Percentiles rank a stretch among this genome's conserved stretches.
Conservation (phyloP, 352 stramenopile genomes). For the Pythium sp. region DNA sequence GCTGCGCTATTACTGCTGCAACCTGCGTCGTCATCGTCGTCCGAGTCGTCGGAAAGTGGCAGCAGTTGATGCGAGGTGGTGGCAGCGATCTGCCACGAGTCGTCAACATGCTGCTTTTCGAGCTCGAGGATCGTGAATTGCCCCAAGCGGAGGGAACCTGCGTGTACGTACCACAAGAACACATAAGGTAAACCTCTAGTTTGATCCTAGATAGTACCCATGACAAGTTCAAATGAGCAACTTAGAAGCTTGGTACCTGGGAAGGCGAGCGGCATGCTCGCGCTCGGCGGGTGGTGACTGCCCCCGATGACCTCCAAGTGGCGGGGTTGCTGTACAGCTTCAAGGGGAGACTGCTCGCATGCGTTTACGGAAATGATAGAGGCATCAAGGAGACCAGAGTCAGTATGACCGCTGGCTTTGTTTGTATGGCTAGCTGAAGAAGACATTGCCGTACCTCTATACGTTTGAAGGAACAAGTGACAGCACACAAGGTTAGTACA, state of each 20-base stretch:
- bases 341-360: not conserved
- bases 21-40: not conserved
- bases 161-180: not conserved
- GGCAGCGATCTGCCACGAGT: constrained; percentile 44
- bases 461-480: not conserved
- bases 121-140: constrained; percentile 78
- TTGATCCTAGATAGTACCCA: not conserved
- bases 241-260: constrained; percentile 31
- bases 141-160: constrained; percentile 62
- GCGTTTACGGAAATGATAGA: not conserved
- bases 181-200: not conserved
- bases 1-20: not conserved
- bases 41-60: constrained; percentile 19
- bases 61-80: constrained; percentile 44
- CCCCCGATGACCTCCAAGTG: constrained; percentile 67
- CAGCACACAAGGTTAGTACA: not conserved
- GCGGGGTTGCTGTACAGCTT: constrained; percentile 4
- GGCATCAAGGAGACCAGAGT: not conserved
- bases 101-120: constrained; percentile 43
- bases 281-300: constrained; percentile 38
- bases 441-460: not conserved
- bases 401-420: not conserved
- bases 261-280: constrained; percentile 52
- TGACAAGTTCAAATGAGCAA: too few species aligned
- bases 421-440: not conserved